Evolutionary conservation across 1,284 basidiomycete genomes (phyloP).

Genomic region (Trichosporon ovoides): DNA sequence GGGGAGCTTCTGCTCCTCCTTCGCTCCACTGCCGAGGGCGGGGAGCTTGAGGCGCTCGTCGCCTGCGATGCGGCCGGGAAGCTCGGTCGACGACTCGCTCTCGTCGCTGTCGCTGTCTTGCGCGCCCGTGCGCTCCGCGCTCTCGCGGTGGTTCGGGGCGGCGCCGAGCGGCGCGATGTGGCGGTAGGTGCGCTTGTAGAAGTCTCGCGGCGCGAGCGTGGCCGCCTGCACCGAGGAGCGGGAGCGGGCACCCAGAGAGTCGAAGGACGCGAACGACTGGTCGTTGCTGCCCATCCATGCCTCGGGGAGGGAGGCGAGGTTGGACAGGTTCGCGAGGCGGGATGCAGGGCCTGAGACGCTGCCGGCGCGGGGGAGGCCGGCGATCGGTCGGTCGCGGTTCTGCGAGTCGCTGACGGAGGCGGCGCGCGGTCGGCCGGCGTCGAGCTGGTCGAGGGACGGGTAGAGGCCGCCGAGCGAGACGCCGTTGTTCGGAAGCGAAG

Average conservation of each 20-base stretch:
- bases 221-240: constrained; percentile 29
- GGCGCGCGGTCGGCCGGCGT: constrained; percentile 20
- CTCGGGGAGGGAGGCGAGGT: neutral
- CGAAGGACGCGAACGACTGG: constrained; percentile 29
- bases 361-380: constrained; percentile 24
- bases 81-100: neutral
- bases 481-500: constrained; percentile 8
- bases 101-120: constrained; percentile 5
- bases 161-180: constrained; percentile 45
- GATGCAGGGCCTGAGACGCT: constrained; percentile 22
- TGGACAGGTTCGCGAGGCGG: neutral
- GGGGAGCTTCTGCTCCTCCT: constrained; percentile 10
- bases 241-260: constrained; percentile 34
- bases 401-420: constrained; percentile 10
- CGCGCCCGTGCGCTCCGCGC: constrained; percentile 27
- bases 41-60: constrained; percentile 27
- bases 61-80: constrained; percentile 5
- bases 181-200: constrained; percentile 45
- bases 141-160: constrained; percentile 28
- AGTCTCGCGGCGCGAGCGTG: constrained; percentile 36
- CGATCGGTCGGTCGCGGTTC: constrained; percentile 17
- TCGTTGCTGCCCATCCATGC: constrained; percentile 5
- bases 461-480: constrained; percentile 35
- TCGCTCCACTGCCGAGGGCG: constrained; percentile 12
- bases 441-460: constrained; percentile 3